Evolutionary conservation across 345 rosid genomes (phyloP).

Genomic region (Noccaea caerulescens): DNA sequence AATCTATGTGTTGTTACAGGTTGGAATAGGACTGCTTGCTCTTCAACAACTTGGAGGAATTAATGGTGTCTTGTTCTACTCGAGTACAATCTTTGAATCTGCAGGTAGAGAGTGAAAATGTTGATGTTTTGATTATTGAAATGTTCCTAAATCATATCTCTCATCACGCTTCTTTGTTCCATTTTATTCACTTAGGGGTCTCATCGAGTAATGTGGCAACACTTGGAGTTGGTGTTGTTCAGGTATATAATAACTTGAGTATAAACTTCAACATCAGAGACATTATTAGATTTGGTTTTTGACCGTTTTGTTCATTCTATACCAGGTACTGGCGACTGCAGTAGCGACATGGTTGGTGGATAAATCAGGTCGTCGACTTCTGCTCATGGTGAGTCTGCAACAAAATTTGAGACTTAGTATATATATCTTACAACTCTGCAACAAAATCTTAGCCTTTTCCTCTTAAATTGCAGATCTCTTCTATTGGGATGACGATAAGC

Average conservation of each 20-base stretch:
- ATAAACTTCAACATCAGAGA: slow-evolving; percentile 4
- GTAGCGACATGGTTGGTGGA: slow-evolving; percentile 86
- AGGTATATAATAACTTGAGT: slow-evolving; percentile 55
- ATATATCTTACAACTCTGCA: not conserved
- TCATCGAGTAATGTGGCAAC: slow-evolving; percentile 75
- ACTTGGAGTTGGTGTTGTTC: slow-evolving; percentile 74
- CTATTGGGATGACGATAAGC: slow-evolving; percentile 79
- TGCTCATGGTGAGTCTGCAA: slow-evolving; percentile 83
- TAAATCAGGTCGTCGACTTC: slow-evolving; percentile 84
- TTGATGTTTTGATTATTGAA: slow-evolving; percentile 17
- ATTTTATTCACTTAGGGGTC: slow-evolving; percentile 54
- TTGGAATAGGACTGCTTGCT: slow-evolving; percentile 83
- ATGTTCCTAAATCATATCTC: slow-evolving; percentile 12
- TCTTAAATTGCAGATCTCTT: slow-evolving; percentile 62
- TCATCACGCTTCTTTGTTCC: slow-evolving; percentile 8
- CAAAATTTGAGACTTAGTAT: not conserved
- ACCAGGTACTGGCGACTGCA: slow-evolving; percentile 83
- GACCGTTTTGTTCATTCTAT: slow-evolving; percentile 11
- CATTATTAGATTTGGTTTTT: not conserved
- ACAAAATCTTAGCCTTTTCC: not conserved
- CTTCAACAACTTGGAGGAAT: slow-evolving; percentile 96
- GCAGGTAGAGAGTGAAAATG: slow-evolving; percentile 60
- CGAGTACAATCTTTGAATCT: slow-evolving; percentile 75
- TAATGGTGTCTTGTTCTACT: slow-evolving; percentile 92
- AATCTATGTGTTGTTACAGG: slow-evolving; percentile 52